Evolutionary conservation across 1,284 basidiomycete species (phyloP).

Genomic region (Anthracocystis setariae): DNA sequence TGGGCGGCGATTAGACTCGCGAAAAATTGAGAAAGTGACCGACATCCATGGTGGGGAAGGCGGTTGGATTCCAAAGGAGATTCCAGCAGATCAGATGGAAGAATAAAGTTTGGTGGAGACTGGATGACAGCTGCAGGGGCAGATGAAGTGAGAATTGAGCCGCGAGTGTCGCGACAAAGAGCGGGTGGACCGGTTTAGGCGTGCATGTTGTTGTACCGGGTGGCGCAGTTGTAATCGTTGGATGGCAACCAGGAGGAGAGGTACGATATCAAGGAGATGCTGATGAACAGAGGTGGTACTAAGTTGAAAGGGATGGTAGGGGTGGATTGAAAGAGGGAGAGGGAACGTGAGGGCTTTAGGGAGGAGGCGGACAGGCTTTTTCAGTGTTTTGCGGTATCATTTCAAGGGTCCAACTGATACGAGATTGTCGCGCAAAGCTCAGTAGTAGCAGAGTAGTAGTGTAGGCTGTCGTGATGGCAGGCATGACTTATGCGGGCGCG

Average conservation of each 20-base stretch:
- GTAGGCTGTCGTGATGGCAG: no score
- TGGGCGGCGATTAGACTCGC: constrained; percentile 31
- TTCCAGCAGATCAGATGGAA: constrained; percentile 11
- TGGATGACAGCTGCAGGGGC: constrained; percentile 20
- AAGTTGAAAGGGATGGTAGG: no score
- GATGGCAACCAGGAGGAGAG: no score
- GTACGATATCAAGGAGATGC: not conserved
- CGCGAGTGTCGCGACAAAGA: not conserved
- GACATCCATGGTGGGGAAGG: constrained; percentile 46
- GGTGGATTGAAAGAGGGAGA: not conserved
- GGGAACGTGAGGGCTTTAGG: not conserved
- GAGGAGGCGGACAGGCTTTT: not conserved
- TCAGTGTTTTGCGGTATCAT: not conserved
- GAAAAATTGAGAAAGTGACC: constrained; percentile 24
- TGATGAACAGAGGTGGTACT: not conserved
- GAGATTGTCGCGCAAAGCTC: constrained; percentile 1
- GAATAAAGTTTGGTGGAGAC: constrained; percentile 14
- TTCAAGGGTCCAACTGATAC: constrained; percentile 13
- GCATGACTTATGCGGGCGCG: no score
- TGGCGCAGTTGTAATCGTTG: constrained; percentile 3
- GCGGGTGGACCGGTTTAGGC: constrained; percentile 11
- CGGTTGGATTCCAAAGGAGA: constrained; percentile 14
- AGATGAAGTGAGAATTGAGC: constrained; percentile 13
- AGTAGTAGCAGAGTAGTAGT: no score
- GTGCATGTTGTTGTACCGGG: constrained; percentile 14